Conservation (phyloP, 2,329 filamentous ascomycete species). For the Xylariaceae sp. region DNA sequence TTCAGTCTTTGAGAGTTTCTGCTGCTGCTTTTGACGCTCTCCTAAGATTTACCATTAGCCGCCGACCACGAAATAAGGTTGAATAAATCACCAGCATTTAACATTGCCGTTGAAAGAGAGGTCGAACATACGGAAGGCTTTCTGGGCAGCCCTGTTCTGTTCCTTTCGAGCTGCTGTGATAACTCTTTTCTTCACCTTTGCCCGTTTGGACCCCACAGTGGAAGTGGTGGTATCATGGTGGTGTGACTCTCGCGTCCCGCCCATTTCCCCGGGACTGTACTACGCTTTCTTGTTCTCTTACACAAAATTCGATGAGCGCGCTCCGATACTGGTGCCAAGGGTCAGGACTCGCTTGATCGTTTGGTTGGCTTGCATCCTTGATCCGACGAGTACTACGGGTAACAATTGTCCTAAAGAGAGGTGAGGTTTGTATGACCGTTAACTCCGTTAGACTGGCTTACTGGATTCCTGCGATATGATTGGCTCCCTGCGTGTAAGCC, state of each 20-base stretch:
- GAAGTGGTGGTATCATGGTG: background rate
- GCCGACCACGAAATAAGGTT: background rate
- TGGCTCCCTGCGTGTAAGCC: no score
- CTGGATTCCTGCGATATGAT: no score
- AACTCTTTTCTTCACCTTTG: slow-evolving; percentile 27
- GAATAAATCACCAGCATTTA: no score
- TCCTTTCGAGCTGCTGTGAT: slow-evolving; percentile 37
- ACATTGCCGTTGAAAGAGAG: background rate
- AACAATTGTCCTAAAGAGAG: no score
- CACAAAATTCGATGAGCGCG: no score
- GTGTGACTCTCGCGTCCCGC: background rate
- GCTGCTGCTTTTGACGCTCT: slow-evolving; percentile 17
- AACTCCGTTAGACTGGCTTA: no score
- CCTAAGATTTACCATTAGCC: slow-evolving; percentile 14
- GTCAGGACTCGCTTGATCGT: no score
- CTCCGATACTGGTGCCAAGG: no score
- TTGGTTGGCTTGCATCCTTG: no score
- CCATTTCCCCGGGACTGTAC: slow-evolving; percentile 2
- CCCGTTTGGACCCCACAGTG: background rate
- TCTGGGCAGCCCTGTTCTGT: slow-evolving; percentile 37
- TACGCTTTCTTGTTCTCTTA: no score
- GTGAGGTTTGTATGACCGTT: no score
- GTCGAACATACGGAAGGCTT: slow-evolving; percentile 32
- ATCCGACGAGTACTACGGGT: no score
- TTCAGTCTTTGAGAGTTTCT: slow-evolving; percentile 7